Conservation (phyloP, 371 early-diverging fungal species). For the Thermomucor indicae-seudaticae region DNA sequence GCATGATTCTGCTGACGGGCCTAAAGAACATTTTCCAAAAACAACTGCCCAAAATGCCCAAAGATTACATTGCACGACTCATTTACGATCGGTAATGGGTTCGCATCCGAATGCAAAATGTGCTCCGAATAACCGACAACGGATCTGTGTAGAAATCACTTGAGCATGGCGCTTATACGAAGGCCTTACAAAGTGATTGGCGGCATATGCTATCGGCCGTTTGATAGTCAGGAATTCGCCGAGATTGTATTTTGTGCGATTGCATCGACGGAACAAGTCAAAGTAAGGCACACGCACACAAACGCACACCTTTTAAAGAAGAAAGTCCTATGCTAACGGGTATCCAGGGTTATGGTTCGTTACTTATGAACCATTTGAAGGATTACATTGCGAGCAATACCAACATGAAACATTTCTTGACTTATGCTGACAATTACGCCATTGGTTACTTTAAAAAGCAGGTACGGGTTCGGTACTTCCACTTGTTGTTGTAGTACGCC, state of each 20-base stretch:
- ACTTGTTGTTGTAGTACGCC: neutral
- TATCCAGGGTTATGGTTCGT: constrained; percentile 87
- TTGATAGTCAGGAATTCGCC: constrained; percentile 87
- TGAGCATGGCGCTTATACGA: constrained; percentile 65
- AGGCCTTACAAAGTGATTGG: constrained; percentile 82
- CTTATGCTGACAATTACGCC: constrained; percentile 99
- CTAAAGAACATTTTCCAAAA: constrained; percentile 96
- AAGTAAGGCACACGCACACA: constrained; percentile 46
- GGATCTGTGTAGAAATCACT: constrained; percentile 63
- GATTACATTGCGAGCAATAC: constrained; percentile 76
- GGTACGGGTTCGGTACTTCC: constrained; percentile 37
- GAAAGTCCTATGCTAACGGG: neutral
- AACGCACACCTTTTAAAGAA: neutral
- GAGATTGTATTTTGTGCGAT: constrained; percentile 99
- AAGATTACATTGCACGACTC: constrained; percentile 96
- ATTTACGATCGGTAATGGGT: constrained; percentile 83
- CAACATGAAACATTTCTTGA: constrained; percentile 85
- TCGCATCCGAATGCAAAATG: neutral
- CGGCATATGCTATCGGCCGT: constrained; percentile 96
- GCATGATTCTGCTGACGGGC: constrained; percentile 87
- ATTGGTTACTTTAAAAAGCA: constrained; percentile 99
- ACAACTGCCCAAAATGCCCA: constrained; percentile 99
- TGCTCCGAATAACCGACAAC: too few species aligned
- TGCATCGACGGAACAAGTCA: constrained; percentile 92
- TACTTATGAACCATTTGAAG: constrained; percentile 92